Evolutionary conservation across 2,329 filamentous ascomycete genomes (phyloP).

Genomic region (Coniosporium tulheliwenetii): DNA sequence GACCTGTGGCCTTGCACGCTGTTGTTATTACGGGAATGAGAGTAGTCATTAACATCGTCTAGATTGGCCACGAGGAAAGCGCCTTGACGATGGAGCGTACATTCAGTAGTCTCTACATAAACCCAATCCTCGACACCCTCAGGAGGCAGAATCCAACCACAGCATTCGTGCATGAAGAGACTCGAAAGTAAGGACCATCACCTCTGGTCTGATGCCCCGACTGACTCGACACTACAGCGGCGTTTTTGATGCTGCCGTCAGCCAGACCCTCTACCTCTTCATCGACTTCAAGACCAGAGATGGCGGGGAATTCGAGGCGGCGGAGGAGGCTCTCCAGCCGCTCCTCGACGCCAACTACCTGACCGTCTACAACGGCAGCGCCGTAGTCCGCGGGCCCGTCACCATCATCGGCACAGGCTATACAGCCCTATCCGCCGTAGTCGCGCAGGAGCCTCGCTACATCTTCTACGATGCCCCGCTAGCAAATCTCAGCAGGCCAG

Average conservation of each 20-base stretch:
- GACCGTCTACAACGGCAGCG: constrained; percentile 33
- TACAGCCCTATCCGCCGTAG: background rate
- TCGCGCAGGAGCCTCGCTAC: constrained; percentile 18
- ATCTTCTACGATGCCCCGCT: constrained; percentile 44
- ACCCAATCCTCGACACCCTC: constrained; percentile 41
- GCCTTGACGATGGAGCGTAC: constrained; percentile 38
- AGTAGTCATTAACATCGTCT: background rate
- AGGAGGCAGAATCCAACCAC: constrained; percentile 39
- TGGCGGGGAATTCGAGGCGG: too few relatives aligned
- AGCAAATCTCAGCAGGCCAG: constrained; percentile 21
- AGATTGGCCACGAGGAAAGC: constrained; percentile 40
- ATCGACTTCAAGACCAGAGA: constrained; percentile 43
- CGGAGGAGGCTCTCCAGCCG: constrained; percentile 34
- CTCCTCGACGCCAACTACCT: constrained; percentile 38
- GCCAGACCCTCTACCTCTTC: constrained; percentile 48
- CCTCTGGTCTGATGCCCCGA: background rate
- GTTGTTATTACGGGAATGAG: too few relatives aligned
- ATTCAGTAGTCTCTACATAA: constrained; percentile 41
- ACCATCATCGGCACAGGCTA: constrained; percentile 44
- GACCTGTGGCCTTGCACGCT: too few relatives aligned
- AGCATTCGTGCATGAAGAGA: constrained; percentile 29
- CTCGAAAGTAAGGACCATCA: constrained; percentile 27
- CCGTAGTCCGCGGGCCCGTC: constrained; percentile 32
- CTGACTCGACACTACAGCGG: constrained; percentile 17
- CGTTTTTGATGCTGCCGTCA: constrained; percentile 40